phyloP scores from a whole-genome alignment of 2,329 filamentous ascomycete species.

The Incumbomyces delicatus region DNA sequence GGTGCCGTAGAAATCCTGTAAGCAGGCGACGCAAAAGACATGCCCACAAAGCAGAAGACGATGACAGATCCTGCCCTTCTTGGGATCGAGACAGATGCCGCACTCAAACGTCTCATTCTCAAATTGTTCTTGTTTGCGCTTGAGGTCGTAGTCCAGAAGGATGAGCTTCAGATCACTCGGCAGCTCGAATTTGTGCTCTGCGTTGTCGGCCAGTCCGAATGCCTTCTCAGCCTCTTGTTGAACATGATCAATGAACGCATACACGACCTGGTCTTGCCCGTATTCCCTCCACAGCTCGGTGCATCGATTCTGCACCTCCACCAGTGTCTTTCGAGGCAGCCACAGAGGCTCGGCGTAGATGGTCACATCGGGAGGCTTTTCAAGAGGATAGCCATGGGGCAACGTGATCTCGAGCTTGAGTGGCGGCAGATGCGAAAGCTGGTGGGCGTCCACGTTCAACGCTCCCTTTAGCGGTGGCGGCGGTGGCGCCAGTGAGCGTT shows the following conservation, averaged over 20 bases:
- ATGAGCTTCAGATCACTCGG: constrained; percentile 50
- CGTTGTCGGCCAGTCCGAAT: constrained; percentile 40
- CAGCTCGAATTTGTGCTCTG: constrained; percentile 33
- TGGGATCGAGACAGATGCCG: constrained; percentile 80
- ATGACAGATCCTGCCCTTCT: constrained; percentile 76
- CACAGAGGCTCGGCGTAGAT: constrained; percentile 42
- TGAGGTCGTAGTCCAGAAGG: constrained; percentile 68
- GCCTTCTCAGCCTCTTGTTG: constrained; percentile 48
- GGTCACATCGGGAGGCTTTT: constrained; percentile 40
- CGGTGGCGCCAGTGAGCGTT: neutral
- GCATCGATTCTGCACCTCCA: constrained; percentile 39
- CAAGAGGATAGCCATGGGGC: constrained; percentile 47
- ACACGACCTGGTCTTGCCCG: constrained; percentile 47
- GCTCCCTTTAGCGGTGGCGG: neutral
- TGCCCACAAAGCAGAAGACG: constrained; percentile 74
- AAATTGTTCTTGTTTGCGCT: constrained; percentile 64
- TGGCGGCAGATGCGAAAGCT: constrained; percentile 47
- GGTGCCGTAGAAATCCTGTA: constrained; percentile 81
- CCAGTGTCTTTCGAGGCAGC: constrained; percentile 39
- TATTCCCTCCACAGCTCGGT: constrained; percentile 50
- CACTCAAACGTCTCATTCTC: constrained; percentile 80
- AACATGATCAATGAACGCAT: constrained; percentile 50
- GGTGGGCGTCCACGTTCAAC: constrained; percentile 23
- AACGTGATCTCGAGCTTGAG: constrained; percentile 44
- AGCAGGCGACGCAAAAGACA: constrained; percentile 80